Percentiles rank a stretch among this genome's conserved stretches.
Conservation (phyloP, 805 yeast genomes). For the Candida taoyuanica region DNA sequence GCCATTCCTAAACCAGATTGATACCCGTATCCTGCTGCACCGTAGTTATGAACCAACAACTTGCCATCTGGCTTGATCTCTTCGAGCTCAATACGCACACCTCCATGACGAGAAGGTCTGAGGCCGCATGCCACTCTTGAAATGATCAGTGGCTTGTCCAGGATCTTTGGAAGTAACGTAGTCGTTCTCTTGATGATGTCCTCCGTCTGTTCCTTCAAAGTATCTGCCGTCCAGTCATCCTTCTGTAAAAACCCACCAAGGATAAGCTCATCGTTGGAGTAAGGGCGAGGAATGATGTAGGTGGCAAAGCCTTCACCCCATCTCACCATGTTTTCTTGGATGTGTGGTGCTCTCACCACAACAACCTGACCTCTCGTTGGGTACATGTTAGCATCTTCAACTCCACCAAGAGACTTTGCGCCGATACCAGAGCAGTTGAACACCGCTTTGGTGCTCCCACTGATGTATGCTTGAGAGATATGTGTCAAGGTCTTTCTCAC, state of each 20-base stretch:
- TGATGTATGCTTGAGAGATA: constrained; percentile 48
- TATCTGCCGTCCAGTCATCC: constrained; percentile 57
- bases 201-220: constrained; percentile 51
- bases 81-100: constrained; percentile 64
- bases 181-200: constrained; percentile 60
- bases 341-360: constrained; percentile 64
- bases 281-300: constrained; percentile 69
- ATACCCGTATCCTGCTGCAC: constrained; percentile 63
- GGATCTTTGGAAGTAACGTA: constrained; percentile 44
- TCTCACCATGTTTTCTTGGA: constrained; percentile 50
- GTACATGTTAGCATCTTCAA: constrained; percentile 52
- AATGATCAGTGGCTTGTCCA: constrained; percentile 44
- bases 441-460: constrained; percentile 33
- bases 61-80: constrained; percentile 33
- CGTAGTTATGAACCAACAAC: constrained; percentile 63
- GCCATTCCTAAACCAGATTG: constrained; percentile 66
- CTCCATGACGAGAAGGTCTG: constrained; percentile 74
- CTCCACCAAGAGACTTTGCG: constrained; percentile 60
- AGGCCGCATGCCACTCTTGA: constrained; percentile 67
- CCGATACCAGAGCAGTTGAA: constrained; percentile 80
- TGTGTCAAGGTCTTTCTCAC: constrained; percentile 43
- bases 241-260: constrained; percentile 73
- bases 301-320: constrained; percentile 64
- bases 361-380: constrained; percentile 83
- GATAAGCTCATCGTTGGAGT: constrained; percentile 59